Evolutionary conservation across 768 basidiomycete species (phyloP), one percentile per base, ranked within the genome.

Genomic region (Tubosaeta sp.): DNA sequence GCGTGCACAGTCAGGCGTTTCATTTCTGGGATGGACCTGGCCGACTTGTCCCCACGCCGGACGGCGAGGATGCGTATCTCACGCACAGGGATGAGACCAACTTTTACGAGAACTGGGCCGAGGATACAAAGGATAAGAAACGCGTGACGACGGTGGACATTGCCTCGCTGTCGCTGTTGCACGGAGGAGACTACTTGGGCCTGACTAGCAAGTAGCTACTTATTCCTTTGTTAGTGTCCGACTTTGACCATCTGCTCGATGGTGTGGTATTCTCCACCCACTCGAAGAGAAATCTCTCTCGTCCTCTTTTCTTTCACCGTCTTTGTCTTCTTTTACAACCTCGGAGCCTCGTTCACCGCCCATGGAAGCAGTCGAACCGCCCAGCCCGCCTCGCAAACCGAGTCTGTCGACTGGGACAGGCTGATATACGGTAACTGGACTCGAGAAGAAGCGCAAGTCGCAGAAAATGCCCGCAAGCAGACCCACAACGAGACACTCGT

Each of bases 21-120:
- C 90, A 93, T 66, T 93, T 93, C 70, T 93, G 90, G 90, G 89
- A 90, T 57, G 90, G 90, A 0, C 89, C 90, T 3, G 90, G 90
- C 5, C 72, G 88, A 44, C 71, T 70, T 7, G 76, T 75, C 7
- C 69, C 68, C 21, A 69, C 53, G 25, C 55, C 58, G 24, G 75
- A 71, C 48, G 69, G 68, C 27, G 62, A 64, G 16, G 67, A 69
- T 14, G 13, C 48, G 11, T 59, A 56, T n/a, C 53, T 69, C 13
- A 53, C 66, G 30, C 64, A 64, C 53, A 77, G 76, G 61, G 85
- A 89, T 57, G 83, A 78, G 61, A 81, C 78, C 53, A 90, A 90
- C 61, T 92, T 92, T 64, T 92, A 92, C 58, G 90, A 92, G 76
- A 91, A 91, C 62, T 91, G 89, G 63, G 88, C 89, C 13, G 85